Percentiles rank a stretch among this genome's conserved stretches.
Evolutionary conservation across 75 land plant species (phyloP).

Genomic region (Picea sitchensis): DNA sequence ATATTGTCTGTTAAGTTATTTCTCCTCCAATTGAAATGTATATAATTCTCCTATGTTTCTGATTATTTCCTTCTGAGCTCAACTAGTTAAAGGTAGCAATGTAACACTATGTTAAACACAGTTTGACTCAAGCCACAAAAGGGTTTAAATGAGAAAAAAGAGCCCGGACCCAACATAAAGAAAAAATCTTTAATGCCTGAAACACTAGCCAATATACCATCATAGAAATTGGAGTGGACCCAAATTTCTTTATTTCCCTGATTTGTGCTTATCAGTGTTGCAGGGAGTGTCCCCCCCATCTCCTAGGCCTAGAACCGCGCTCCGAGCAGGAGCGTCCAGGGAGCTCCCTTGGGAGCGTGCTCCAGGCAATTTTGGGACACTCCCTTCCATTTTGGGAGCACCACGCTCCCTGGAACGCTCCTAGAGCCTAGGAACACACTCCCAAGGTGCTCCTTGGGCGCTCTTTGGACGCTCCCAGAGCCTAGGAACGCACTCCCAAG

Average conservation of each 20-base stretch:
- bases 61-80: background rate
- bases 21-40: background rate
- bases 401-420: too few species aligned
- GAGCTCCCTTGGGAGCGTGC: too few species aligned
- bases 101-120: background rate
- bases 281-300: too few species aligned
- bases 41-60: background rate
- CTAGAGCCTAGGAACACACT: too few species aligned
- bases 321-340: too few species aligned
- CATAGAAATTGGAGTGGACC: background rate
- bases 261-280: too few species aligned
- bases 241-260: background rate
- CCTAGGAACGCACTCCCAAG: too few species aligned
- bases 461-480: too few species aligned
- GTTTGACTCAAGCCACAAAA: background rate
- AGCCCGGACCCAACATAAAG: background rate
- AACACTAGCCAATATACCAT: constrained; percentile 3
- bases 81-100: background rate
- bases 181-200: background rate
- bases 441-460: too few species aligned
- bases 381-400: too few species aligned
- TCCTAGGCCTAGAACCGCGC: too few species aligned
- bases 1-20: background rate
- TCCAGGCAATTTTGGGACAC: too few species aligned
- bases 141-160: background rate